Base-by-base conservation (phyloP, 2,329 filamentous ascomycete species). In the Aspergillus fructus region DNA sequence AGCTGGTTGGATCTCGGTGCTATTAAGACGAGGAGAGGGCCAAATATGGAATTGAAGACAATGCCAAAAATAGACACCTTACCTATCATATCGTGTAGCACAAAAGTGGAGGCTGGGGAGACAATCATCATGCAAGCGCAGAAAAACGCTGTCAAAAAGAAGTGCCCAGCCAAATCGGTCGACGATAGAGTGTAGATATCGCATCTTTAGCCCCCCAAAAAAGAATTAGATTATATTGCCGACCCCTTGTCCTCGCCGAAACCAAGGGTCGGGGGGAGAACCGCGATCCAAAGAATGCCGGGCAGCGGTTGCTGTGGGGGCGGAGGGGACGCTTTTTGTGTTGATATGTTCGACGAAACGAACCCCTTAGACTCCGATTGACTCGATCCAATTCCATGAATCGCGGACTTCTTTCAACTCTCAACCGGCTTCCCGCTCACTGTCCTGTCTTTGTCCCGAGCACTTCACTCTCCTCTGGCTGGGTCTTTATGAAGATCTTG, bases 281-380 rank as follows among this genome's bases (percentile, higher is more conserved):
- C 46, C 53, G 40, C 48, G 51, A 46, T 47, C 45, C 48, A 61
- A 54, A 54, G 55, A 58, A 58, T 58, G 55, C 23, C 24, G 33
- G 46, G 30, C 49, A 52, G 56, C 51, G 63, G 63, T 66, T 66
- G 63, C 64, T 66, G 61, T 66, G 64, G 64, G 62, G 64, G 60
- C 45, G 51, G 50, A 49, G 56, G 46, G 48, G 33, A 56, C 56
- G 39, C 37, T 60, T 65, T 49, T 33, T 24, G 21, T 66, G 62
- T 66, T 64, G 63, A 66, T 60, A 60, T 55, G 9, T 42, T 46
- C 41, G 49, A 24, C 39, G 27, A n/a, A 52, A 37, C 43, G 55
- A 58, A 54, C 56, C 55, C 55, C 55, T 52, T 56, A 30, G 30
- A 51, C 24, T 41, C 24, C 23, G 17, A 40, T 52, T 19, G 41